Evolutionary conservation across 2,329 filamentous ascomycete genomes (phyloP), one percentile per base, ranked within the genome.

Genomic region (Cladosporium sp.): DNA sequence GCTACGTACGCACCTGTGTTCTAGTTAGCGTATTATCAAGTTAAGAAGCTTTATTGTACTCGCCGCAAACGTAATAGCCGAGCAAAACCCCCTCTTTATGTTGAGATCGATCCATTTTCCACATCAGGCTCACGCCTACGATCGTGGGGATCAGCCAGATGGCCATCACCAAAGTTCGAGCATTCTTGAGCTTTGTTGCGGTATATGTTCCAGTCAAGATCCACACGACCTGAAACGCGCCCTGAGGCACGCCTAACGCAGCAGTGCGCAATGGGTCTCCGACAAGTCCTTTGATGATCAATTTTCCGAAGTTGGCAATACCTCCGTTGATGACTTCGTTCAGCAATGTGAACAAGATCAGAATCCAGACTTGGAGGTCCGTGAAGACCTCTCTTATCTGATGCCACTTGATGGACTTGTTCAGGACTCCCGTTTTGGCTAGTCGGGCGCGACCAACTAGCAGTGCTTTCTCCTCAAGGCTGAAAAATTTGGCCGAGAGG

Each of bases 401-500:
- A 43, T 79, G 72, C 2, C 67, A 53, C 22, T 76, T 74, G 68
- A 80, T 80, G 27, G 68, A 68, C 55, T 65, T 68, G 63, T 72
- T 73, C 54, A 73, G 68, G 19, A 74, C 62, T 57, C 72, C 72
- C 8, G 71, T 73, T 51, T 72, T 70, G 54, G 73, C 73, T 42
- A 67, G 66, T 38, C 70, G 70, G 5, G 71, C 68, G 19, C 71
- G 66, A 40, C 71, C 71, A 20, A 73, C 64, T 57, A 73, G 67
- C 47, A 84, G 72, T 36, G 73, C 74, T 69, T 64, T 64, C 19
- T 64, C 60, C 54, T 80, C 75, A 53, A 86, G 81, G 9, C 70
- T 75, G 62, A 84, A 86, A 65, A 83, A 86, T 63, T 84, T 83
- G 18, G 84, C 83, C 2, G 81, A 76, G 83, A 87, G 86, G 2